Evolutionary conservation across 164 flowering plant species (phyloP).

Genomic region (Magnolia changhungtana): DNA sequence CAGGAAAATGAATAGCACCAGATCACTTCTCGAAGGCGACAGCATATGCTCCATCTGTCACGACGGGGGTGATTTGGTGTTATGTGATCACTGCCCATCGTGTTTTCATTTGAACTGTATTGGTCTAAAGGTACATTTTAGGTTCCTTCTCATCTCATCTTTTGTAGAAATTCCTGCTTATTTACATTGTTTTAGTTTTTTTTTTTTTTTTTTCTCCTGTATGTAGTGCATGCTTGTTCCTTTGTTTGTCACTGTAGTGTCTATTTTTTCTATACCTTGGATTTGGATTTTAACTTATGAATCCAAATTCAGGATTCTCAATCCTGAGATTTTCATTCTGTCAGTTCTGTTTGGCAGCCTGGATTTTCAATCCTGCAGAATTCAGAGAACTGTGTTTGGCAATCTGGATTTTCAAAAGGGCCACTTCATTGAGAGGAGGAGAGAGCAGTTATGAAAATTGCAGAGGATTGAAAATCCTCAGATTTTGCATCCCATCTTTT

Average conservation of each 20-base stretch:
- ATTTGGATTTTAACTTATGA: not conserved
- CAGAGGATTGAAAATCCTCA: no score
- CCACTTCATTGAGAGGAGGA: no score
- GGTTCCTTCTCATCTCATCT: not conserved
- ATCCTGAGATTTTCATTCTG: no score
- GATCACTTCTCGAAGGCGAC: slow-evolving; percentile 32
- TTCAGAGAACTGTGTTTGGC: no score
- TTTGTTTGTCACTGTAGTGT: no score
- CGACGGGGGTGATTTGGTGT: slow-evolving; percentile 62
- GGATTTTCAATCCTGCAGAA: no score
- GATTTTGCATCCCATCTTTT: no score
- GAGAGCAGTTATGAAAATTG: no score
- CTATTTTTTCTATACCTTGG: not conserved
- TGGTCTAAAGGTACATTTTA: slow-evolving; percentile 54
- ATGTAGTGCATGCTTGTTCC: not conserved
- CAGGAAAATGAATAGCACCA: not conserved
- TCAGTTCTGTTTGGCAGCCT: no score
- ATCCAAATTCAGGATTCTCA: not conserved
- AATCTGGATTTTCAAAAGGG: no score
- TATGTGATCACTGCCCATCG: slow-evolving; percentile 86
- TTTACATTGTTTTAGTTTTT: not conserved
- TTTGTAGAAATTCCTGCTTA: not conserved
- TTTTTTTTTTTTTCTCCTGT: not conserved
- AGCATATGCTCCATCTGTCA: slow-evolving; percentile 68
- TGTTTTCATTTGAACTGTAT: slow-evolving; percentile 66